These are phyloP conservation scores for Nitzschia sp. DNA, from an alignment of 108 stramenopile species.

Conservation along the genomic window DNA sequence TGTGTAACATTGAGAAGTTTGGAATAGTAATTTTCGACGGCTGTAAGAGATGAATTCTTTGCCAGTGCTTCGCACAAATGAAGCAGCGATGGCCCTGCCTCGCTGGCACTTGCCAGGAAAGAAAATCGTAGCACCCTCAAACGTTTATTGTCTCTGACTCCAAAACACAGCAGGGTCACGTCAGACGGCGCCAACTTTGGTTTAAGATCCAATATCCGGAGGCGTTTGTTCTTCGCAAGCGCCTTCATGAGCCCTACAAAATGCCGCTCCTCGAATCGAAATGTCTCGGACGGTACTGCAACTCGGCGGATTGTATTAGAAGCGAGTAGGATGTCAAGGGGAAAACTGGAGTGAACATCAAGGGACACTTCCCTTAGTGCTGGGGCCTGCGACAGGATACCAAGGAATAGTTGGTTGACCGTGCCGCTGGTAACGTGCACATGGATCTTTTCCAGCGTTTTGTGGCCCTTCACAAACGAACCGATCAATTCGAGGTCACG, in stretches of 20 bases:
- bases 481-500: neutral
- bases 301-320: neutral
- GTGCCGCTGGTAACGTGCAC: slow-evolving; percentile 3
- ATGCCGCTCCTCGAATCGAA: slow-evolving; percentile 8
- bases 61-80: slow-evolving; percentile 1
- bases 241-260: neutral
- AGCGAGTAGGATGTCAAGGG: neutral
- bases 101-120: neutral
- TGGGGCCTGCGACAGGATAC: neutral
- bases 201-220: slow-evolving; percentile 5
- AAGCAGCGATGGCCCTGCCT: neutral
- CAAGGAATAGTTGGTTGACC: neutral
- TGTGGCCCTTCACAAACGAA: neutral
- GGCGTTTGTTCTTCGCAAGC: neutral
- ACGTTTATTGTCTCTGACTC: neutral
- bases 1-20: neutral
- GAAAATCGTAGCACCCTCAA: slow-evolving; percentile 15
- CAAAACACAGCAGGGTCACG: neutral
- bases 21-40: slow-evolving; percentile 10
- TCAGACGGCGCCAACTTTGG: neutral
- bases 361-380: neutral
- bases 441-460: slow-evolving; percentile 4
- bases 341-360: slow-evolving; percentile 17
- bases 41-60: neutral
- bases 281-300: slow-evolving; percentile 8